Evolutionary conservation across 495 filamentous ascomycete species (phyloP).

Genomic region (Apiosordaria backusii): DNA sequence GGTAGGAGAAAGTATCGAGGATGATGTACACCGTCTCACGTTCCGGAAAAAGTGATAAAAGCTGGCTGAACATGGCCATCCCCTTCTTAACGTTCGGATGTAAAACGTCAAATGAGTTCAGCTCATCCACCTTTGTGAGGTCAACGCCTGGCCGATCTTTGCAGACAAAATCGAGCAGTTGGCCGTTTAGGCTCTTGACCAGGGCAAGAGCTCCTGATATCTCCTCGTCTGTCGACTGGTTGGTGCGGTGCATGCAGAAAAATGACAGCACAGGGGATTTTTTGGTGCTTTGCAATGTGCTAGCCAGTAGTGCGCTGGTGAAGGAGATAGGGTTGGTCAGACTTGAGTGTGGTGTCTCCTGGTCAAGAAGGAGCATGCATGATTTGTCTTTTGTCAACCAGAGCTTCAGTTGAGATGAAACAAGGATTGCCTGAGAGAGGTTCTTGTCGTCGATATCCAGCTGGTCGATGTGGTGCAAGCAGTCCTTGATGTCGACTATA

Average conservation of each 20-base stretch:
- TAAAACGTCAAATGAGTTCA: too few relatives aligned
- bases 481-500: slow-evolving; percentile 6
- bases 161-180: slow-evolving; percentile 13
- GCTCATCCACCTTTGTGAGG: background rate
- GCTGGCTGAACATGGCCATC: background rate
- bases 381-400: slow-evolving; percentile 11
- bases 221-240: background rate
- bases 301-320: slow-evolving; percentile 7
- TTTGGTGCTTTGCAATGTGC: background rate
- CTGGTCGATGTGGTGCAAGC: slow-evolving; percentile 8
- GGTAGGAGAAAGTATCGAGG: slow-evolving; percentile 9
- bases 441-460: slow-evolving; percentile 11
- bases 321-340: slow-evolving; percentile 16
- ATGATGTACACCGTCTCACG: slow-evolving; percentile 17
- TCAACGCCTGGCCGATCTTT: background rate
- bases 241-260: slow-evolving; percentile 18
- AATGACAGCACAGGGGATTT: slow-evolving; percentile 9
- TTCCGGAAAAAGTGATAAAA: slow-evolving; percentile 10
- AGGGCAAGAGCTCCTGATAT: slow-evolving; percentile 10
- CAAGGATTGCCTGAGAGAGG: slow-evolving; percentile 6
- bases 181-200: slow-evolving; percentile 18
- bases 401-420: background rate
- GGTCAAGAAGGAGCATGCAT: slow-evolving; percentile 7
- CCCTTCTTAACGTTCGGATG: background rate
- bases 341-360: slow-evolving; percentile 3